Evolutionary conservation across 768 basidiomycete genomes (phyloP), one percentile per base, ranked within the genome.

Genomic region (Brasilioporus rufonigricans): DNA sequence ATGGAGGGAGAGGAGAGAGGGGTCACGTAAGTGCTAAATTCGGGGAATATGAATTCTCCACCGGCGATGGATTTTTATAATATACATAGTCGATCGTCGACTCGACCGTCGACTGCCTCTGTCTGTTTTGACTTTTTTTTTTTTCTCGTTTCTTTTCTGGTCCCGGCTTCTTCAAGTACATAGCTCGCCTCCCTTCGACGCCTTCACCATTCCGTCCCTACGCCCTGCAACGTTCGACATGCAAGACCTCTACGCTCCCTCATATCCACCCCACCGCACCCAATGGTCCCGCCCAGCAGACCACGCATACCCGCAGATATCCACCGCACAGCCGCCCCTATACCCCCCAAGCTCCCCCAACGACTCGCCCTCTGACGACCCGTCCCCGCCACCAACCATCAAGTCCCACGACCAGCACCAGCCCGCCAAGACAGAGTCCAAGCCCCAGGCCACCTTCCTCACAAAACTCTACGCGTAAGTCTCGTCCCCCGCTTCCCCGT

Each of bases 381-480:
- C 80, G 54, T 80, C 84, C 33, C 64, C 68, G 6, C 61, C 56
- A 0, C 60, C 71, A 41, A 24, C 66, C 40, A 53, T 65, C 46
- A 73, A 71, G 60, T 59, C 69, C 47, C 67, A 71, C n/a, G 71
- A 69, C 68, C 80, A 76, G 64, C 70, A 82, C 36, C 79, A 75
- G 48, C 74, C 78, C n/a, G 74, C 76, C 70, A 91, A 90, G 76
- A 67, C 82, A 39, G 88, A 90, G 60, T 75, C 82, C 51, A 93
- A 93, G 73, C 90, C 89, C 0, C 90, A 93, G 77, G 89, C 91
- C 0, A 95, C 93, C n/a, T 97, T 97, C 71, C 80, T 97, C 67
- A 97, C 93, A 72, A 96, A 95, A 80, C 83, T 97, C 47, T 97
- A 95, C 82, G 88, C 89, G 93, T 93, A 67, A 65, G 89, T 86